These are phyloP conservation scores for Nymphaea thermarum DNA, from an alignment of 164 flowering plant genomes.

Conservation along the genomic window DNA sequence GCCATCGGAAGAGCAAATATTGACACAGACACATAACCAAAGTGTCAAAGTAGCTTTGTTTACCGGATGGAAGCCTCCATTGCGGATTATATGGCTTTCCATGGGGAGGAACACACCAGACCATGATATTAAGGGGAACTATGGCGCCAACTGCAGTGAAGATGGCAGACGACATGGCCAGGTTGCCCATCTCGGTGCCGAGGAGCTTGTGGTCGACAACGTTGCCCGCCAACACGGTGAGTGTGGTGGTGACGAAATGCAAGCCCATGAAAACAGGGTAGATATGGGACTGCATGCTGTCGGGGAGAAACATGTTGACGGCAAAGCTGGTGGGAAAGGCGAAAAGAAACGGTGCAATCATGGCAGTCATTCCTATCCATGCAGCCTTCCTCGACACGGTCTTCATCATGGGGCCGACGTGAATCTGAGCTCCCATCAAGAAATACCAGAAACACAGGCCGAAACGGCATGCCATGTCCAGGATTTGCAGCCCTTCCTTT, in stretches of 20 bases:
- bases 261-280: constrained; percentile 1
- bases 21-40: neutral
- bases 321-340: neutral
- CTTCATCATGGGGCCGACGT: constrained; percentile 6
- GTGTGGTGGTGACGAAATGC: constrained; percentile 11
- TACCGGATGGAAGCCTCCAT: neutral
- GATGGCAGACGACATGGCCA: constrained; percentile 23
- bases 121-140: neutral
- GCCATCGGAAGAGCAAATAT: too few relatives aligned
- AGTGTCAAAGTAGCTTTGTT: neutral
- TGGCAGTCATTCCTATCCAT: constrained; percentile 9
- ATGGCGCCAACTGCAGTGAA: constrained; percentile 1
- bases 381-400: constrained; percentile 11
- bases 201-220: constrained; percentile 27
- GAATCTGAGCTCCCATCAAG: constrained; percentile 16
- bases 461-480: constrained; percentile 15
- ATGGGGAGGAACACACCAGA: neutral
- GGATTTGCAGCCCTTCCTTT: constrained; percentile 2
- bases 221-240: constrained; percentile 21
- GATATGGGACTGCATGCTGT: neutral
- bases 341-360: constrained; percentile 4
- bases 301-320: neutral
- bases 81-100: constrained; percentile 6
- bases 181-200: constrained; percentile 26
- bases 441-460: constrained; percentile 17